Base-by-base conservation (phyloP, 306 rosid genomes). In the Carpinus fangiana region DNA sequence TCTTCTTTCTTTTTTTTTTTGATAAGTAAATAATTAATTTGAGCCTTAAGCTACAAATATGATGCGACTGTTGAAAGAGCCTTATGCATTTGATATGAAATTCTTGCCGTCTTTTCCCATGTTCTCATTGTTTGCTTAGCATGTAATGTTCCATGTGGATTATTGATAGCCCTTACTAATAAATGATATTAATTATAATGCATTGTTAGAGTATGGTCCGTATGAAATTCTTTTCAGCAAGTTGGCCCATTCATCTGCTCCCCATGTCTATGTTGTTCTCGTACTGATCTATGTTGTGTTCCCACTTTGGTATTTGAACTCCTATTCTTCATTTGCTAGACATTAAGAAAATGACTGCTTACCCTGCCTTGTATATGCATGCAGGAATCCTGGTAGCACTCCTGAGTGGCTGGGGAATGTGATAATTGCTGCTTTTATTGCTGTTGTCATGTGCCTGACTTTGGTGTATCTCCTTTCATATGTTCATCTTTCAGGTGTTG, bases 401-500 rank as follows among this genome's bases (percentile, higher is more conserved):
- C 95, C 98, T 75, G 98, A 92, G 48, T 95, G 98, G 98, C 86
- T 92, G 73, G 98, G 96, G 72, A 90, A 84, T 80, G 84, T 86
- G 62, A 74, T 87, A 68, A 47, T 95, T 76, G 92, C 93, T 50
- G 87, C 79, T 72, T 91, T 74, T 73, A 81, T 95, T 78, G 87
- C 96, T 73, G 82, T 65, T 82, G 57, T 88, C 75, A 51, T 78
- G 81, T 92, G 89, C 83, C 88, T 92, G 82, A 95, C 98, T 59
- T 79, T 90, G 73, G 98, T 92, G 82, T 89, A 95, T 84, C 92
- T 95, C 82, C 95, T 95, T 73, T 93, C 98, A 45, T 95, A 91
- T 75, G 82, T 95, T 81, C 98, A 95, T 90, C 87, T 92, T 74
- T 91, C 98, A 91, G 98, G 98, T 95, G 52, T 76, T 73, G 81